Evolutionary conservation across 1,139 yeast species (phyloP), one percentile per base, ranked within the genome.

Genomic region (Magnusiomyces paraingens): DNA sequence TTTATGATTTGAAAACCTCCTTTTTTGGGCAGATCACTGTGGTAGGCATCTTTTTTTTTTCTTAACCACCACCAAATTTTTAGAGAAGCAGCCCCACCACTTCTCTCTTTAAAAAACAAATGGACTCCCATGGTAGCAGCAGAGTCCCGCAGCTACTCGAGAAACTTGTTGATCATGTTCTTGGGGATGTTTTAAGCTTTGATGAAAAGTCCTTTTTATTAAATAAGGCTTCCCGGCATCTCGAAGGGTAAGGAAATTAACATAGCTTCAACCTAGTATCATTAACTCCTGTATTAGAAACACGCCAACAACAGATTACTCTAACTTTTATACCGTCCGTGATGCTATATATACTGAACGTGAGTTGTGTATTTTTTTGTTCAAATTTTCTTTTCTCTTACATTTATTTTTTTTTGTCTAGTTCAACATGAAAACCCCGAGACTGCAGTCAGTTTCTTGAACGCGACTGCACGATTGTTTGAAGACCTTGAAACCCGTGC

Each of bases 391-490:
- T 20, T 20, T 43, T 12, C 3, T 21, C 18, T 43, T 35, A 36
- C 17, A 22, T 35, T 11, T 41, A 12, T 36, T 18, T 29, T 18
- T 12, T n/a, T 40, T 14, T 17, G 22, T n/a, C 14, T 6, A 49
- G 57, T 55, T 17, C 55, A 53, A 15, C 54, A 45, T 17, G 53
- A 51, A 21, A 53, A 51, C 49, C 56, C 58, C 6, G 58, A 53
- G 40, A 45, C 42, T 14, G 58, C 58, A 8, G 53, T 53, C 3
- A 53, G 44, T 11, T 55, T 53, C 26, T 44, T 53, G 52, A 53
- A 55, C 39, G 40, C 49, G 21, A 52, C 50, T 14, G 47, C 56
- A 10, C 45, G 50, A 36, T 39, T 55, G 8, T 36, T 43, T 15
- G 46, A 36, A 4, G 52, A 52, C 17, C 26, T 53, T 2, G 50